Evolutionary conservation across 2,329 filamentous ascomycete genomes (phyloP), one percentile per base, ranked within the genome.

Genomic region (Emergomyces africanus): DNA sequence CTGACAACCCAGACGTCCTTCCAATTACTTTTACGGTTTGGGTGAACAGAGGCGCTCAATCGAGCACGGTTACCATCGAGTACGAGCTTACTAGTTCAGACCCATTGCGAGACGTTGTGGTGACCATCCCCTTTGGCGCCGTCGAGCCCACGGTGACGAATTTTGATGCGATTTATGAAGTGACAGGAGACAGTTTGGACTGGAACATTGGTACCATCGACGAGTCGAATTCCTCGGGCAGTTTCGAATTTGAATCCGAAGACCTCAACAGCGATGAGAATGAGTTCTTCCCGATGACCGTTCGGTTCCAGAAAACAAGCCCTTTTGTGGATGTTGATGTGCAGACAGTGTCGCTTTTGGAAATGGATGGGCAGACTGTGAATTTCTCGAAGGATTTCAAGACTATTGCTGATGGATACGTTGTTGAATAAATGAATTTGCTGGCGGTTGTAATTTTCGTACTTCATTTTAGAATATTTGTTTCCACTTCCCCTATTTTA

Each of bases 1-100:
- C 90, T 54, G 90, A 95, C 65, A 89, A 95, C 66, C 75, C 87
- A 41, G 85, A 84, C 62, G 84, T 91, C 58, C 85, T 95, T 42
- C 94, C 94, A 8, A 94, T 99, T 68, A 94, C 88, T 42, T 97
- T 99, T 73, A 96, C 90, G 1, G 92, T 96, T 42, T 99, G 94
- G 94, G 89, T 95, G 61, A 96, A 96, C 75, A 90, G 91, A 74
- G 87, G 89, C 54, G 82, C 84, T 25, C 83, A 86, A 53, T 90
- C 86, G 68, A 95, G 87, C 74, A 95, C 88, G 64, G 84, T 99
- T 69, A 99, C 92, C 1, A 83, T 97, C 39, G 94, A 97, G 74
- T 99, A 97, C 72, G 94, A 99, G 73, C 82, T 96, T 61, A 92
- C 88, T 0, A 89, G 90, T 57, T 81, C 84, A 1, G 88, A 92